These are phyloP conservation scores for Galerina marginata DNA, from an alignment of 768 basidiomycete genomes.

Conservation along the genomic window DNA sequence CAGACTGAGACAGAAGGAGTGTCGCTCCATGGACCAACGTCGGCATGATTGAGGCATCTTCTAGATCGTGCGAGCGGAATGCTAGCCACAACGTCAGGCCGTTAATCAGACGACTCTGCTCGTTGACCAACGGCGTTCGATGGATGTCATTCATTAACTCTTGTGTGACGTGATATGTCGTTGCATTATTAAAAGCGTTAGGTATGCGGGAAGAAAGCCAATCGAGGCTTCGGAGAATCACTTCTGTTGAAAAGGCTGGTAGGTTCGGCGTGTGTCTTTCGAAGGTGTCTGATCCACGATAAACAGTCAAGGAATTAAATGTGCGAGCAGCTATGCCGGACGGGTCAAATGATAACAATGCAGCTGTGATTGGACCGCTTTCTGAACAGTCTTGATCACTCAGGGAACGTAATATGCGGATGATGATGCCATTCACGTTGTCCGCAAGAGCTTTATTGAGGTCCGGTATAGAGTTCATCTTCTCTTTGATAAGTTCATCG, in stretches of 20 bases:
- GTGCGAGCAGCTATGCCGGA: slow-evolving; percentile 42
- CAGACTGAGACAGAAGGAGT: slow-evolving; percentile 67
- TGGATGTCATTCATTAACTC: slow-evolving; percentile 73
- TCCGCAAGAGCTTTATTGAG: slow-evolving; percentile 28
- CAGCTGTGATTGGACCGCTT: slow-evolving; percentile 52
- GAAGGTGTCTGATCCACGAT: slow-evolving; percentile 54
- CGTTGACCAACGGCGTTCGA: slow-evolving; percentile 75
- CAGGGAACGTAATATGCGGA: slow-evolving; percentile 64
- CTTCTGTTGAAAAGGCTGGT: slow-evolving; percentile 57
- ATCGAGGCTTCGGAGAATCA: slow-evolving; percentile 57
- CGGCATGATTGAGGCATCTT: slow-evolving; percentile 64
- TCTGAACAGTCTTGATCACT: slow-evolving; percentile 69
- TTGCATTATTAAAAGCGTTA: slow-evolving; percentile 53
- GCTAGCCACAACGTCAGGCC: slow-evolving; percentile 78
- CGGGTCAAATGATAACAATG: slow-evolving; percentile 44
- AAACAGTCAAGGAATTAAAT: slow-evolving; percentile 58
- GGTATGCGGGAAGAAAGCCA: slow-evolving; percentile 60
- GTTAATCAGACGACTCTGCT: slow-evolving; percentile 79
- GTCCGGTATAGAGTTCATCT: slow-evolving; percentile 14
- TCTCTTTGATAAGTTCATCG: slow-evolving; percentile 18
- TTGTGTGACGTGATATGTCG: slow-evolving; percentile 79
- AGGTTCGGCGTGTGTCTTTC: slow-evolving; percentile 67
- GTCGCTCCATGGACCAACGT: slow-evolving; percentile 71
- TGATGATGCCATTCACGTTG: slow-evolving; percentile 61
- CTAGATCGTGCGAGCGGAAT: slow-evolving; percentile 58